These are phyloP conservation scores for Diaporthe vexans DNA, from an alignment of 2,329 filamentous ascomycete species.

Conservation along the genomic window DNA sequence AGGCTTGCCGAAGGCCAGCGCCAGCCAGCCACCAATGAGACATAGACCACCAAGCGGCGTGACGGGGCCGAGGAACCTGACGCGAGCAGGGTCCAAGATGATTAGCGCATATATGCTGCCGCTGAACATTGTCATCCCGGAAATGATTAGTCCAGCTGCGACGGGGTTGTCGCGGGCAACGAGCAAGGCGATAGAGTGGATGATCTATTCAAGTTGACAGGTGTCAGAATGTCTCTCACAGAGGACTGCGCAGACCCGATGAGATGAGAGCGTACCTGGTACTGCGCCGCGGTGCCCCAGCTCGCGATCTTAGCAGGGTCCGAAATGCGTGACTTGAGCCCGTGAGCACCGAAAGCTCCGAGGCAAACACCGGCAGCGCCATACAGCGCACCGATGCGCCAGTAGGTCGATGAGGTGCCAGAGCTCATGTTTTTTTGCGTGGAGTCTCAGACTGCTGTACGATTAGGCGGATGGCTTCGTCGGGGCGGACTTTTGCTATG, in stretches of 20 bases:
- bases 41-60: slow-evolving; percentile 75
- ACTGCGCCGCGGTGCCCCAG: slow-evolving; percentile 76
- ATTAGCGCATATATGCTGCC: slow-evolving; percentile 77
- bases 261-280: slow-evolving; percentile 64
- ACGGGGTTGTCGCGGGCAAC: slow-evolving; percentile 69
- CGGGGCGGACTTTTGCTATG: neutral
- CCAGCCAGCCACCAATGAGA: slow-evolving; percentile 75
- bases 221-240: neutral
- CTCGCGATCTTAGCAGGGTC: slow-evolving; percentile 71
- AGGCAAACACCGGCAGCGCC: slow-evolving; percentile 73
- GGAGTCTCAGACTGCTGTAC: neutral
- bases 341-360: slow-evolving; percentile 78
- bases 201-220: slow-evolving; percentile 59
- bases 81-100: slow-evolving; percentile 71
- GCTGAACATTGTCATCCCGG: slow-evolving; percentile 77
- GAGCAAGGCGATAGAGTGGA: slow-evolving; percentile 73
- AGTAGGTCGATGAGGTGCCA: slow-evolving; percentile 58
- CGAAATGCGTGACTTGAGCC: slow-evolving; percentile 71
- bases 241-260: too few species aligned
- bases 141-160: slow-evolving; percentile 71
- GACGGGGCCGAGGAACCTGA: slow-evolving; percentile 72
- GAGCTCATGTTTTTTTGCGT: slow-evolving; percentile 44
- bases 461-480: neutral
- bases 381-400: slow-evolving; percentile 73
- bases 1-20: slow-evolving; percentile 51